phyloP scores from a whole-genome alignment of 352 stramenopile genomes.

The Globisporangium abappressorium region DNA sequence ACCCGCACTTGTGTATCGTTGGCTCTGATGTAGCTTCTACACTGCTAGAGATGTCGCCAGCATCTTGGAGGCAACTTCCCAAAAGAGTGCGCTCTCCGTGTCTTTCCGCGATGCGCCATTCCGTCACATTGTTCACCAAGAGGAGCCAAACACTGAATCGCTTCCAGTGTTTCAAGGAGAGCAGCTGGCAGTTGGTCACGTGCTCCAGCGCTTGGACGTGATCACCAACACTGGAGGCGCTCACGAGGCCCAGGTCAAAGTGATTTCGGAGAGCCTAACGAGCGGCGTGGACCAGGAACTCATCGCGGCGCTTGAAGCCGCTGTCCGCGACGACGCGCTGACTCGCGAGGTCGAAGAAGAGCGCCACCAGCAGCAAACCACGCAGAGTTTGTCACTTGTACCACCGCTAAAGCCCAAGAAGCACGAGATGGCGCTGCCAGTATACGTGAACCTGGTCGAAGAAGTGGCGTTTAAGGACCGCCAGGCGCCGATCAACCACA shows the following conservation, averaged over 20 bases:
- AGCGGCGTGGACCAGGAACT: slow-evolving; percentile 21
- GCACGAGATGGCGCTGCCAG: slow-evolving; percentile 26
- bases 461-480: slow-evolving; percentile 50
- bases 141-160: background rate
- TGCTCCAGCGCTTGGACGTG: slow-evolving; percentile 4
- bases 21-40: background rate
- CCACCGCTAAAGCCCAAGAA: background rate
- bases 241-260: background rate
- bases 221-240: slow-evolving; percentile 21
- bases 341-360: slow-evolving; percentile 6
- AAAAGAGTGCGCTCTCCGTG: background rate
- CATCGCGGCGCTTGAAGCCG: slow-evolving; percentile 25
- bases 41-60: background rate
- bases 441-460: slow-evolving; percentile 57
- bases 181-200: background rate
- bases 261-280: slow-evolving; percentile 9
- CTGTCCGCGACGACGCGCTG: slow-evolving; percentile 18
- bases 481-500: slow-evolving; percentile 28
- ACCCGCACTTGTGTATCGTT: background rate
- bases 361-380: background rate
- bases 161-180: slow-evolving; percentile 7
- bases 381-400: background rate
- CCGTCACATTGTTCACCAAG: slow-evolving; percentile 1
- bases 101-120: slow-evolving; percentile 8
- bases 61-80: background rate